Percentiles rank a stretch among this genome's conserved stretches.
These are phyloP conservation scores for Pythium folliculosum DNA, from an alignment of 352 stramenopile species.

Conservation along the genomic window DNA sequence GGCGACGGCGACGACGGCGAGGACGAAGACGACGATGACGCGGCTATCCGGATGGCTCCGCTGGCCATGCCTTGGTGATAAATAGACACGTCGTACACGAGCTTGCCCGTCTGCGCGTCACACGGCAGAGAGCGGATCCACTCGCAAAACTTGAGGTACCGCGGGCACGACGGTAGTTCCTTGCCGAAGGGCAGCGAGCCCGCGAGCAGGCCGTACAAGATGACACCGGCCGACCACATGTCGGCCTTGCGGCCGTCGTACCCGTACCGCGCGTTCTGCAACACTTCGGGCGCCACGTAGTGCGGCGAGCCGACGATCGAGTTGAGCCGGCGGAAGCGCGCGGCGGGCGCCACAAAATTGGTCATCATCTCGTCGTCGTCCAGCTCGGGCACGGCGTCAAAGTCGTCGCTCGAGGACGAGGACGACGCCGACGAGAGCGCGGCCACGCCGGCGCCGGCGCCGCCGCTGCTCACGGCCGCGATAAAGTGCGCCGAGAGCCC, in stretches of 20 bases:
- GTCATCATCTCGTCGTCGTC: slow-evolving; percentile 26
- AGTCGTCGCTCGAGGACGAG: slow-evolving; percentile 29
- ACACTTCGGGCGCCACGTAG: slow-evolving; percentile 96
- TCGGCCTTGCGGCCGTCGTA: slow-evolving; percentile 93
- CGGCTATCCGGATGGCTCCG: slow-evolving; percentile 25
- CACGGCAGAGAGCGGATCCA: slow-evolving; percentile 80
- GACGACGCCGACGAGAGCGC: not conserved
- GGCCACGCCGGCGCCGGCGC: slow-evolving; percentile 25
- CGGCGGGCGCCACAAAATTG: slow-evolving; percentile 32
- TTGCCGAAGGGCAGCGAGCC: slow-evolving; percentile 95
- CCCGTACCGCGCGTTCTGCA: slow-evolving; percentile 86
- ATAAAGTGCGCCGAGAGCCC: slow-evolving; percentile 93
- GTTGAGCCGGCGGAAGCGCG: slow-evolving; percentile 88
- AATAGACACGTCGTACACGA: slow-evolving; percentile 53
- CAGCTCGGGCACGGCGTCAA: slow-evolving; percentile 22
- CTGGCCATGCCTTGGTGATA: slow-evolving; percentile 37
- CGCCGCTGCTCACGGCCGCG: slow-evolving; percentile 67
- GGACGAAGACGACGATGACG: slow-evolving; percentile 18
- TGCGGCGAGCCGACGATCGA: slow-evolving; percentile 96
- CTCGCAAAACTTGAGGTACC: slow-evolving; percentile 95
- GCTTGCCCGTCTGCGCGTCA: slow-evolving; percentile 65
- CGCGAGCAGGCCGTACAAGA: slow-evolving; percentile 92
- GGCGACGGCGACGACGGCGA: slow-evolving; percentile 7
- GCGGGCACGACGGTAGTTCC: slow-evolving; percentile 91
- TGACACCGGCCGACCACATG: slow-evolving; percentile 94